Evolutionary conservation across 345 rosid species (phyloP), one percentile per base, ranked within the genome.

Genomic region (Citrus cavaleriei): DNA sequence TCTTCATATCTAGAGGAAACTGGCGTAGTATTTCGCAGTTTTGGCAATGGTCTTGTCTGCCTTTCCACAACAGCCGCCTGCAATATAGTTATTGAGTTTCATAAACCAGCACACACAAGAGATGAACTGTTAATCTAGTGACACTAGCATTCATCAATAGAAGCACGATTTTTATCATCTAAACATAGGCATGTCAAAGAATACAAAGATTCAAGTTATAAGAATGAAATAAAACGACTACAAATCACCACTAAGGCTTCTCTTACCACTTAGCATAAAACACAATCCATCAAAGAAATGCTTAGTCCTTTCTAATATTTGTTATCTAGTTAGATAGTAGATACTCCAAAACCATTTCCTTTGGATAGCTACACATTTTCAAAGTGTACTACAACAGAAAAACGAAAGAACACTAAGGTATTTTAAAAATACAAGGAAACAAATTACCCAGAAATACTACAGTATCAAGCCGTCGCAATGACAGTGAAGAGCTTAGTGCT

Each of bases 11-110:
- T 86, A 78, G 86, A 78, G 54, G 95, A 85, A 74, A 87, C 93
- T 46, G 89, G 83, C 58, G 71, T 88, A 54, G 95, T 89, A 76
- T 90, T 91, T 66, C 98, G 85, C 73, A 93, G 88, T 89, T 91
- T 94, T 38, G 99, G 98, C 86, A 96, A 79, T 16, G 98, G 93
- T 78, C 97, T 88, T 55, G 82, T 83, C 2, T 90, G 84, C 64
- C 86, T 93, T 88, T 91, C 97, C 72, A 86, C 87, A 25, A 94
- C 79, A 14, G 79, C 68, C 64, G 97, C 98, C 99, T 94, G 89
- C 46, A 71, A 74, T 34, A 69, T 30, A 55, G 79, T 55, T 32
- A 18, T 7, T 37, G 40, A 37, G 40, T 37, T 37, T 61, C 32
- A 57, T 83, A 24, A 10, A 35, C 1, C 37, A 28, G 57, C 5